Evolutionary conservation across 106 monocot genomes (phyloP).

Genomic region (Agapanthus africanus): DNA sequence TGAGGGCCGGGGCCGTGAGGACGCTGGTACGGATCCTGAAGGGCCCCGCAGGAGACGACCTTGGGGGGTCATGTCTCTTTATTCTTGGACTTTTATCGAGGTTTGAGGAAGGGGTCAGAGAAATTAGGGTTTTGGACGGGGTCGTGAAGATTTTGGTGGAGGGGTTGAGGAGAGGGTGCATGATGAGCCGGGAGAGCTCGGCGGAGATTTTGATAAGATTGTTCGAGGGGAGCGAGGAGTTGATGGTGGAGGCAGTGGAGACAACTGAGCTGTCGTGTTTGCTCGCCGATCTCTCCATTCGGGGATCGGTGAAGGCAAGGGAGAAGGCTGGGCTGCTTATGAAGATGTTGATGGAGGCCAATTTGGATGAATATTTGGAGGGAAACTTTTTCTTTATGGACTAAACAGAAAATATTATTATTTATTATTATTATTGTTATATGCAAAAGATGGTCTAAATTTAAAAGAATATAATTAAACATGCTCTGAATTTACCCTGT

Average conservation of each 20-base stretch:
- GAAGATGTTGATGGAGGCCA: slow-evolving; percentile 22
- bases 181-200: slow-evolving; percentile 17
- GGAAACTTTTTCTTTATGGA: no score
- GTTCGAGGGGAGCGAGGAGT: slow-evolving; percentile 16
- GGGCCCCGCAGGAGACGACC: slow-evolving; percentile 2
- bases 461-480: no score
- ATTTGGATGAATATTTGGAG: no score
- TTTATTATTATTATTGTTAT: no score
- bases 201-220: slow-evolving; percentile 19
- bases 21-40: slow-evolving; percentile 5
- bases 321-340: slow-evolving; percentile 20
- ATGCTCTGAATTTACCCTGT: no score
- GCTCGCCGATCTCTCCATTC: slow-evolving; percentile 19
- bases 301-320: slow-evolving; percentile 18
- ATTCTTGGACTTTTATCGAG: slow-evolving; percentile 14
- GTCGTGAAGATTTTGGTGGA: slow-evolving; percentile 16
- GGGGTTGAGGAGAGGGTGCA: slow-evolving; percentile 14
- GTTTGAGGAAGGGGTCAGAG: slow-evolving; percentile 16
- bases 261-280: slow-evolving; percentile 15
- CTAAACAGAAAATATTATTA: no score
- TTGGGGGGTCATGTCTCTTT: not conserved
- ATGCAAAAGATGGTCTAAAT: no score
- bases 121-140: slow-evolving; percentile 4
- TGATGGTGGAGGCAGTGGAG: slow-evolving; percentile 10
- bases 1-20: slow-evolving; percentile 12